Percentiles rank a stretch among this genome's conserved stretches.
These are phyloP conservation scores for Oehlia diaphana DNA, from an alignment of 192 early-diverging fungal genomes.

Conservation along the genomic window DNA sequence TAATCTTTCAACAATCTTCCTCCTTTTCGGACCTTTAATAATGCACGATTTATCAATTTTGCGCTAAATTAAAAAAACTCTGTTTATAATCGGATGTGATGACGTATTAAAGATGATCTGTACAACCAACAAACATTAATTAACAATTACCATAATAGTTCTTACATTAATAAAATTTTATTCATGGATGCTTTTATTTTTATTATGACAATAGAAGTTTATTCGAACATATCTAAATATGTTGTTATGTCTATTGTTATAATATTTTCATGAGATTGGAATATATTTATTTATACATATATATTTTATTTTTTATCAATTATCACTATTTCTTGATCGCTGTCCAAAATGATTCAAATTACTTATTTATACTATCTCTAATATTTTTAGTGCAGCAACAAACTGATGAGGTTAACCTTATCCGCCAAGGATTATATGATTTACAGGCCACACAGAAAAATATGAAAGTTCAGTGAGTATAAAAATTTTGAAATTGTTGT, in stretches of 20 bases:
- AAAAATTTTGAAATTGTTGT: background rate
- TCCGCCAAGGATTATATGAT: constrained; percentile 30
- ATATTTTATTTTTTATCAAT: no score
- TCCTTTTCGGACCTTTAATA: no score
- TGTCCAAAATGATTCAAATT: background rate
- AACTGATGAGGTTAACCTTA: constrained; percentile 24
- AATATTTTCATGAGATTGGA: no score
- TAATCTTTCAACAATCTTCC: no score
- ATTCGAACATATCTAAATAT: no score
- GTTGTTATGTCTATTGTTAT: no score
- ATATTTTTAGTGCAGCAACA: constrained; percentile 27
- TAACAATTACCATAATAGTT: background rate
- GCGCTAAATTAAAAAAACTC: background rate
- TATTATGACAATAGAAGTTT: no score
- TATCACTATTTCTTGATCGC: no score
- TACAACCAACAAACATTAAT: background rate
- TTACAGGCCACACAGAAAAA: constrained; percentile 28
- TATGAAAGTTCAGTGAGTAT: constrained; percentile 31
- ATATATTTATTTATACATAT: no score
- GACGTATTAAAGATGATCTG: background rate
- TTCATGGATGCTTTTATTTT: no score
- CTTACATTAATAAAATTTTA: background rate
- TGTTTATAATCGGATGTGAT: background rate
- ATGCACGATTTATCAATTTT: no score
- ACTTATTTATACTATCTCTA: background rate